Conservation (phyloP, 2,329 filamentous ascomycete genomes). For the Fusarium paranaense region DNA sequence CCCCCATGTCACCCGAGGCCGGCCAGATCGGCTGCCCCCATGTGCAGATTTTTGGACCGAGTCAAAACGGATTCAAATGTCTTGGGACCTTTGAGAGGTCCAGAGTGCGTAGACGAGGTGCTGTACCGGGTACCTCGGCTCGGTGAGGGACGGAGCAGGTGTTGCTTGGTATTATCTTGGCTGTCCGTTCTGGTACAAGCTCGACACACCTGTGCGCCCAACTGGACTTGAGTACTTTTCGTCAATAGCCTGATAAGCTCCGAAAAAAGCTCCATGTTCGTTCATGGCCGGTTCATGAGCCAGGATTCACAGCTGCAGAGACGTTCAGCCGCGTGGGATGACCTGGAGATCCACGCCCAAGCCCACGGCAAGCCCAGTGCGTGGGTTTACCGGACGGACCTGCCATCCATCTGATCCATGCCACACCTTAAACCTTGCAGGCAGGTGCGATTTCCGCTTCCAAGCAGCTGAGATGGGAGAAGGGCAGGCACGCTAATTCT, state of each 20-base stretch:
- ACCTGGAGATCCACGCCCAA: background rate
- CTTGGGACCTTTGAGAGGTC: background rate
- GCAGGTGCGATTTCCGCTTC: background rate
- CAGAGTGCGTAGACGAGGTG: background rate
- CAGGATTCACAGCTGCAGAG: background rate
- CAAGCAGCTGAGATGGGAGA: background rate
- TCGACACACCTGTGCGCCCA: background rate
- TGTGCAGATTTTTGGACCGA: constrained; percentile 4
- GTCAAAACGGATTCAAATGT: background rate
- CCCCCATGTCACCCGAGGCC: constrained; percentile 2
- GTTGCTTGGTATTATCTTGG: background rate
- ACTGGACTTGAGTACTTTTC: background rate
- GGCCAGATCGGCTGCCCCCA: constrained; percentile 13
- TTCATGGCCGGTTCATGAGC: background rate
- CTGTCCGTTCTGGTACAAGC: background rate
- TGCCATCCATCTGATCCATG: background rate
- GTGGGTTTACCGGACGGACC: background rate
- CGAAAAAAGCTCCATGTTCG: background rate
- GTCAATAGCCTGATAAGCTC: background rate
- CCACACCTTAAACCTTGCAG: constrained; percentile 1
- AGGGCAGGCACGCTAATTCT: background rate
- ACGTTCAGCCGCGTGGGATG: background rate
- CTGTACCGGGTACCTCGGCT: background rate
- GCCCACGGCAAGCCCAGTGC: background rate
- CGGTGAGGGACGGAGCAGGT: background rate